Base-by-base conservation (phyloP, 164 flowering plant genomes). In the Magnolia kwangsiensis region DNA sequence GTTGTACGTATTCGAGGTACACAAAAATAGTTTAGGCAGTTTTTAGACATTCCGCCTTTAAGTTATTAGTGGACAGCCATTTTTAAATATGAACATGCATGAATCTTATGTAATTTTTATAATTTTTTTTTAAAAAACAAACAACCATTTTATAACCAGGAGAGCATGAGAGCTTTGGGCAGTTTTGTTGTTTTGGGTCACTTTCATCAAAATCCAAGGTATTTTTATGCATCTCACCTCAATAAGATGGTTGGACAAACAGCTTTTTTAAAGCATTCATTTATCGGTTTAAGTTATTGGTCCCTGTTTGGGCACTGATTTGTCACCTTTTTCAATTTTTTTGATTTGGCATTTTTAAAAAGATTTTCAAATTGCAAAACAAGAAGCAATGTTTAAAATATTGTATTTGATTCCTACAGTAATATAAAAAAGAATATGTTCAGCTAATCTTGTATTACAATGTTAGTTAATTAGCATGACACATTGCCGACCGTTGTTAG, bases 311-410 rank as follows among this genome's bases (percentile, higher is more conserved):
- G 18, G 8, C 5, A 45, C 21, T 49, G 55, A 50, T 50, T 45
- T 19, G 20, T 51, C 72, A 51, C 50, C 61, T 51, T 67, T 20
- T 51, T 14, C 66, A 31, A 13, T 31, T 69, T 51, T 55, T 58
- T 61, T 76, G 14, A 37, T 37, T 37, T 37, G 7, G 50, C 16
- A 51, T 50, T 67, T 72, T 77, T 72, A 59, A 73, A 66, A 24
- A 68, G 50, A 69, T 78, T 14, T 16, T 59, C 10, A 29, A 50
- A 68, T 78, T 59, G 59, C 68, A 67, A 63, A 61, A 49, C 58
- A 20, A 19, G 16, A 78, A 78, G 76, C 21, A 73, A 78, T 59
- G 73, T 24, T n/a, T 73, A 66, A 50, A 73, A 67, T 73, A 68
- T 69, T 16, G 67, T 67, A 69, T 73, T 63, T 73, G 72, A 65